Conservation (phyloP, 352 stramenopile genomes). For the Aphanomyces cochlioides region DNA sequence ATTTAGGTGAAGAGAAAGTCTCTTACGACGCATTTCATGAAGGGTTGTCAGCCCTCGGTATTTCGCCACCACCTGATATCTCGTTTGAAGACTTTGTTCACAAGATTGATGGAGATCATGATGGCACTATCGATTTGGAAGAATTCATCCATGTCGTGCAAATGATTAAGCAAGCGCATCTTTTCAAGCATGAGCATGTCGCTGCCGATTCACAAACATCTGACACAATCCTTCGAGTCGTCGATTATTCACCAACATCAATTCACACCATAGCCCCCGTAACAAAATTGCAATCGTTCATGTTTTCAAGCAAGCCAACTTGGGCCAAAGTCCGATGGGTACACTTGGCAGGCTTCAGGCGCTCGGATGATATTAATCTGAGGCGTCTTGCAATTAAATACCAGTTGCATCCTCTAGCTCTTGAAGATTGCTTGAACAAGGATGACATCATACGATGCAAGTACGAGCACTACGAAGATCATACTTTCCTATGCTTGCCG, state of each 20-base stretch:
- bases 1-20: slow-evolving; percentile 52
- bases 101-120: slow-evolving; percentile 75
- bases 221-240: slow-evolving; percentile 42
- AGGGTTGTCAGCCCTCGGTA: slow-evolving; percentile 71
- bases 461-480: slow-evolving; percentile 84
- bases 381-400: slow-evolving; percentile 73
- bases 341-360: slow-evolving; percentile 47
- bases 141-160: slow-evolving; percentile 85
- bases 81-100: slow-evolving; percentile 69
- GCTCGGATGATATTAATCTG: slow-evolving; percentile 57
- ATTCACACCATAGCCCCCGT: slow-evolving; percentile 75
- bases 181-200: slow-evolving; percentile 58
- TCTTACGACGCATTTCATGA: slow-evolving; percentile 67
- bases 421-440: slow-evolving; percentile 77
- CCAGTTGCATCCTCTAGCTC: slow-evolving; percentile 73
- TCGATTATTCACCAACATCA: slow-evolving; percentile 72
- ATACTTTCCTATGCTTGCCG: slow-evolving; percentile 51
- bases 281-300: slow-evolving; percentile 65
- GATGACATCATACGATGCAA: slow-evolving; percentile 68
- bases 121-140: slow-evolving; percentile 76
- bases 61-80: slow-evolving; percentile 57
- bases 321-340: slow-evolving; percentile 85
- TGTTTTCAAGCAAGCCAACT: slow-evolving; percentile 73
- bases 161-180: slow-evolving; percentile 81
- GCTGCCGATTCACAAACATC: slow-evolving; percentile 25